Base-by-base conservation (phyloP, 768 basidiomycete genomes). In the Leccinum boreale region DNA sequence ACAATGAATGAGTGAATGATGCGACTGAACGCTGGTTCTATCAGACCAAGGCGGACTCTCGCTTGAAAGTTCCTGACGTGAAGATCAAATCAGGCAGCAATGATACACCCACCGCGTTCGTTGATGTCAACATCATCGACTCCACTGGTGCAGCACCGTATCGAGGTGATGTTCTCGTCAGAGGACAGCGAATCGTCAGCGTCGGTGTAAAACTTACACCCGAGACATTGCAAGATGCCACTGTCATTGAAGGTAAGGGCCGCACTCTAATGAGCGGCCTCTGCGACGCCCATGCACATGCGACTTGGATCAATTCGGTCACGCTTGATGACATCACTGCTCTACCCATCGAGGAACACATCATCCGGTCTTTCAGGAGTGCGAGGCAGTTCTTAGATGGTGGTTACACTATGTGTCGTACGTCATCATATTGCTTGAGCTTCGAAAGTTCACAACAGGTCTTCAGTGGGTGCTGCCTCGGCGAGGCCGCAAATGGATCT, bases 351-450 rank as follows among this genome's bases (percentile, higher is more conserved):
- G 74, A 74, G 35, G 73, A 75, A 29, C 74, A 75, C 52, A 71
- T 69, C 2, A 49, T 73, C 17, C 66, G 73, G 29, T 58, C 70
- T 28, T n/a, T 59, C 9, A 62, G 68, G 52, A 70, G 69, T 50
- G 74, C 72, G 7, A 62, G 57, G 50, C 74, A 67, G 19, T 75
- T 74, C 58, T 55, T 75, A 3, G 73, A 75, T 36, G 64, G 73
- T 54, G 74, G 74, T 5, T 75, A 75, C 51, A 75, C 74, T 1
- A 75, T 76, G 75, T 75, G 74, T 51, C 48, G 68, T 69, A 35
- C 5, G 68, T 62, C n/a, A 1, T 12, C 19, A 23, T 35, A 15
- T 24, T 42, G 31, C 6, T 12, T 23, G 4, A 2, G 9, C 15
- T 29, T 48, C 2, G 9, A 17, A 31, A 8, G 1, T 8, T 51